These are phyloP conservation scores for Fistulinella cinereoalba DNA, from an alignment of 1,284 basidiomycete genomes.

Conservation along the genomic window DNA sequence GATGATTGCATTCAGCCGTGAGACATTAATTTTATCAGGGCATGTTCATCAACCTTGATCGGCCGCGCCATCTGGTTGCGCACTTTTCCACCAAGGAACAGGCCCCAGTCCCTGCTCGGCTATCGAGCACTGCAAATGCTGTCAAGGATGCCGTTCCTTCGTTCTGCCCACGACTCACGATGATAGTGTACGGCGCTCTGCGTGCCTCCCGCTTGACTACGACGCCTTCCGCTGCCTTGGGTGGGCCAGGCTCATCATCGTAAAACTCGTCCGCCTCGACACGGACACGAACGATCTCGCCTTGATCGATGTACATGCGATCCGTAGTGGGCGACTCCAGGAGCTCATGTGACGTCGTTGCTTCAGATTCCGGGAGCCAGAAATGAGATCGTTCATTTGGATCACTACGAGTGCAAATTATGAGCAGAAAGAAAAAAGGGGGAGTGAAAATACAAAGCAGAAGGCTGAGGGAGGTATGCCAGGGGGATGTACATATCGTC, in stretches of 20 bases:
- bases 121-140: conserved; percentile 68
- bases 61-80: conserved; percentile 40
- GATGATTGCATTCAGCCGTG: too few species aligned
- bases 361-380: conserved; percentile 68
- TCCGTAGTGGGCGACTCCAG: conserved; percentile 66
- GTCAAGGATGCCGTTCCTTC: not conserved
- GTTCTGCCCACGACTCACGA: conserved; percentile 48
- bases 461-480: conserved; percentile 72
- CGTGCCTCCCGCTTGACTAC: conserved; percentile 50
- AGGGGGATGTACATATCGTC: conserved; percentile 86
- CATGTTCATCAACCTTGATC: conserved; percentile 33
- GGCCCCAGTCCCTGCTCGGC: conserved; percentile 87
- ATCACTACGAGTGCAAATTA: conserved; percentile 48
- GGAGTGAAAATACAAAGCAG: conserved; percentile 56
- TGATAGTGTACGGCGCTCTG: conserved; percentile 71
- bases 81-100: conserved; percentile 65
- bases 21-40: too few species aligned
- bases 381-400: conserved; percentile 80
- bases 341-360: conserved; percentile 57
- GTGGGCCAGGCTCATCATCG: conserved; percentile 88
- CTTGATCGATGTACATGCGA: conserved; percentile 83
- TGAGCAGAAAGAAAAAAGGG: not conserved
- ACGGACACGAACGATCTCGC: conserved; percentile 83
- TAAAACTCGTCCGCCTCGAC: conserved; percentile 88
- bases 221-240: conserved; percentile 68